These are phyloP conservation scores for Mycosphaerella sp. DNA, from an alignment of 2,329 filamentous ascomycete genomes.

Conservation along the genomic window DNA sequence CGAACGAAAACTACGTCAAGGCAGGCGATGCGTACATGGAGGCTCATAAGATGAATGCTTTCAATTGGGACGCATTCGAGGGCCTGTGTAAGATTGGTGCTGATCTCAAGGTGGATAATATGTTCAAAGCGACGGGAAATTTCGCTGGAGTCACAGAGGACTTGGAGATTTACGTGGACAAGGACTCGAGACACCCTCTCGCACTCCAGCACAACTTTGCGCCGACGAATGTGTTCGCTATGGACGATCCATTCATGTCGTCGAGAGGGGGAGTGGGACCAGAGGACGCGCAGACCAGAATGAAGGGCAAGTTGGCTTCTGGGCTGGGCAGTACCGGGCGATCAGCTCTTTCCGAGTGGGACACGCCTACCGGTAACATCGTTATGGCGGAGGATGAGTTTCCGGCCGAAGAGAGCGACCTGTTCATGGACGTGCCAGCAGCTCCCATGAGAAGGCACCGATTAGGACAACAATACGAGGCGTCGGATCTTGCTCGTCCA, in stretches of 20 bases:
- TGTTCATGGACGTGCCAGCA: constrained; percentile 41
- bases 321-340: constrained; percentile 15
- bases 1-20: constrained; percentile 71
- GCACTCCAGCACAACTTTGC: constrained; percentile 23
- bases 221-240: constrained; percentile 16
- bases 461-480: constrained; percentile 25
- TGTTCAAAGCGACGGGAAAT: constrained; percentile 71
- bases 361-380: constrained; percentile 45
- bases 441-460: constrained; percentile 42
- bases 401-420: constrained; percentile 28
- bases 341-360: constrained; percentile 30
- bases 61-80: constrained; percentile 97
- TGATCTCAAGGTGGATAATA: constrained; percentile 72
- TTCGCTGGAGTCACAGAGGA: constrained; percentile 42
- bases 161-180: constrained; percentile 25
- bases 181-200: constrained; percentile 23
- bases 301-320: constrained; percentile 40
- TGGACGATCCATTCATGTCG: constrained; percentile 42
- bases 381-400: constrained; percentile 39
- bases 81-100: constrained; percentile 79
- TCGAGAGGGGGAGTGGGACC: constrained; percentile 18
- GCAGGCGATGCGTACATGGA: constrained; percentile 84
- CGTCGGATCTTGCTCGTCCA: constrained; percentile 27
- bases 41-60: constrained; percentile 80
- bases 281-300: constrained; percentile 35